Conservation (phyloP, 371 early-diverging fungal species). For the Saksenaea oblongispora region DNA sequence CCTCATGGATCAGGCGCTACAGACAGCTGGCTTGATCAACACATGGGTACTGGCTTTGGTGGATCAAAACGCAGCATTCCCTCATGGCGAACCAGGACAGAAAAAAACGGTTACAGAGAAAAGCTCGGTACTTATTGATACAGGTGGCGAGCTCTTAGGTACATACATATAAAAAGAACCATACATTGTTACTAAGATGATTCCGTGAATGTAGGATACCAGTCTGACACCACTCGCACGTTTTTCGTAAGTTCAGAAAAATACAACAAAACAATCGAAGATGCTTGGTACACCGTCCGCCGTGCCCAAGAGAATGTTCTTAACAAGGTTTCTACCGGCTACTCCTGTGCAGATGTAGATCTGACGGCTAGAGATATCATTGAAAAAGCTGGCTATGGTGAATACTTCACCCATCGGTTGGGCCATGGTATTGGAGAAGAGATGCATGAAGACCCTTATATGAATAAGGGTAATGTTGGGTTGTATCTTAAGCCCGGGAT, state of each 20-base stretch:
- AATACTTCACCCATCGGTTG: constrained; percentile 56
- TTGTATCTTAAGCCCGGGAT: constrained; percentile 49
- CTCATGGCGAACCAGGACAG: constrained; percentile 56
- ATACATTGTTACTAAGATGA: background rate
- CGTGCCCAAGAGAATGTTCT: constrained; percentile 51
- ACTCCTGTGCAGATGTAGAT: constrained; percentile 53
- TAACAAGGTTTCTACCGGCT: constrained; percentile 26
- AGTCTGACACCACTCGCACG: constrained; percentile 58
- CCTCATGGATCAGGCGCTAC: constrained; percentile 37
- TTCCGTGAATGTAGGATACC: constrained; percentile 23
- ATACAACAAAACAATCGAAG: constrained; percentile 48
- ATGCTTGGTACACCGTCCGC: constrained; percentile 58
- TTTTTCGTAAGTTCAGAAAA: constrained; percentile 45
- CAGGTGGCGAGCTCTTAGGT: constrained; percentile 54
- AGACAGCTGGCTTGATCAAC: constrained; percentile 41
- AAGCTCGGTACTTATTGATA: constrained; percentile 57
- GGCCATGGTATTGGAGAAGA: constrained; percentile 65
- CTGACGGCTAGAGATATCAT: constrained; percentile 52
- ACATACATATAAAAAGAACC: background rate
- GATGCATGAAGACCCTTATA: constrained; percentile 65
- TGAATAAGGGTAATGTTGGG: constrained; percentile 53
- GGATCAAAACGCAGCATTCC: constrained; percentile 56
- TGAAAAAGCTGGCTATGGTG: constrained; percentile 43
- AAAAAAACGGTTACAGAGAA: constrained; percentile 36
- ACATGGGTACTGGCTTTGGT: constrained; percentile 59